Percentiles rank a stretch among this genome's conserved stretches.
Conservation (phyloP, 805 yeast genomes). For the Saccharomycopsis oosterbeekiorum region DNA sequence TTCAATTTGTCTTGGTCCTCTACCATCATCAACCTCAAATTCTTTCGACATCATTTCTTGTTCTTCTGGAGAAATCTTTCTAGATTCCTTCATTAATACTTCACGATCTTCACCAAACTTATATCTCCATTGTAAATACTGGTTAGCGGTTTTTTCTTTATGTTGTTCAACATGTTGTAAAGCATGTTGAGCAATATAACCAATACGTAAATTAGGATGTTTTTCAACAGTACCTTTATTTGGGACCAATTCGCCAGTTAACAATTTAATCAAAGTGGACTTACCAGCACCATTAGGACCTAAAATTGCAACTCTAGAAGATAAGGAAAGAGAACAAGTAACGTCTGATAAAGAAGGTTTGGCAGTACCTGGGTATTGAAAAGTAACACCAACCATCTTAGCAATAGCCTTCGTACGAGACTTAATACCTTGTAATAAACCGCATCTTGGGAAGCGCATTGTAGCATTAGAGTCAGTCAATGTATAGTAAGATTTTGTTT, state of each 20-base stretch:
- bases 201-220: constrained; percentile 96
- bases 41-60: constrained; percentile 66
- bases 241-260: constrained; percentile 89
- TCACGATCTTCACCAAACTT: constrained; percentile 97
- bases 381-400: constrained; percentile 74
- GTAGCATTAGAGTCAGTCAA: constrained; percentile 85
- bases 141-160: constrained; percentile 95
- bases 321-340: constrained; percentile 82
- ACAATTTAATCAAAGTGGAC: constrained; percentile 84
- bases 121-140: constrained; percentile 97
- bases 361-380: constrained; percentile 79
- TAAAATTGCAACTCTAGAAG: constrained; percentile 93
- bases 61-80: constrained; percentile 76
- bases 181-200: constrained; percentile 98
- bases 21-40: constrained; percentile 75
- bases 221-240: constrained; percentile 85
- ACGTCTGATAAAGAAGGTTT: constrained; percentile 74
- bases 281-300: constrained; percentile 99
- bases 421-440: constrained; percentile 93
- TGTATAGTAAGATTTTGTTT: constrained; percentile 92
- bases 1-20: constrained; percentile 81
- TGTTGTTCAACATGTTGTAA: constrained; percentile 95
- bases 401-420: constrained; percentile 92
- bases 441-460: constrained; percentile 98
- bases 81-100: constrained; percentile 83